Percentiles rank a stretch among this genome's conserved stretches.
phyloP scores from a whole-genome alignment of 2,329 filamentous ascomycete genomes.

The Fusarium sp. region DNA sequence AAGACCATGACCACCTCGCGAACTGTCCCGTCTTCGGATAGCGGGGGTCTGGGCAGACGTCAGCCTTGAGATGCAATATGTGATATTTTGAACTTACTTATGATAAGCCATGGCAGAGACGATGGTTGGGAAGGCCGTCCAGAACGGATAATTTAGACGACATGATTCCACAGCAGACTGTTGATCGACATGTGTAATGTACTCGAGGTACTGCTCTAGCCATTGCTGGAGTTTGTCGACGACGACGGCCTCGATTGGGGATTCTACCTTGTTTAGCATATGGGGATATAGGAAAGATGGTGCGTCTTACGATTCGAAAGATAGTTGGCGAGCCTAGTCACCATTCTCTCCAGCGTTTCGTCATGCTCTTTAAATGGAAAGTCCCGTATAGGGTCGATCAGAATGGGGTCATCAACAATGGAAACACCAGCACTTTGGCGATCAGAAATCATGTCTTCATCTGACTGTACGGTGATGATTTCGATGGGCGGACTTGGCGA shows the following conservation, averaged over 20 bases:
- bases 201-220: constrained; percentile 61
- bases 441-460: constrained; percentile 51
- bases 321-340: constrained; percentile 54
- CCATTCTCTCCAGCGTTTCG: constrained; percentile 48
- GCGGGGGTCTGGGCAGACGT: constrained; percentile 41
- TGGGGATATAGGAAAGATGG: not conserved
- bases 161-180: constrained; percentile 57
- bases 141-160: constrained; percentile 60
- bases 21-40: constrained; percentile 43
- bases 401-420: constrained; percentile 36
- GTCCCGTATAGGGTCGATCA: constrained; percentile 56
- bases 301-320: constrained; percentile 47
- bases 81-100: constrained; percentile 52
- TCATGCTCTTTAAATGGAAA: constrained; percentile 59
- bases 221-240: constrained; percentile 60
- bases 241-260: constrained; percentile 56
- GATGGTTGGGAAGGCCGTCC: constrained; percentile 63
- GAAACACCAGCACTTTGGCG: constrained; percentile 48
- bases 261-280: constrained; percentile 52
- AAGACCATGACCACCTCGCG: constrained; percentile 50
- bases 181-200: constrained; percentile 50
- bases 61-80: constrained; percentile 1
- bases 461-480: constrained; percentile 54
- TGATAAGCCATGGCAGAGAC: constrained; percentile 51
- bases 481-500: constrained; percentile 59